These are phyloP conservation scores for Termitomyces sp. DNA, from an alignment of 768 basidiomycete genomes.

Conservation along the genomic window DNA sequence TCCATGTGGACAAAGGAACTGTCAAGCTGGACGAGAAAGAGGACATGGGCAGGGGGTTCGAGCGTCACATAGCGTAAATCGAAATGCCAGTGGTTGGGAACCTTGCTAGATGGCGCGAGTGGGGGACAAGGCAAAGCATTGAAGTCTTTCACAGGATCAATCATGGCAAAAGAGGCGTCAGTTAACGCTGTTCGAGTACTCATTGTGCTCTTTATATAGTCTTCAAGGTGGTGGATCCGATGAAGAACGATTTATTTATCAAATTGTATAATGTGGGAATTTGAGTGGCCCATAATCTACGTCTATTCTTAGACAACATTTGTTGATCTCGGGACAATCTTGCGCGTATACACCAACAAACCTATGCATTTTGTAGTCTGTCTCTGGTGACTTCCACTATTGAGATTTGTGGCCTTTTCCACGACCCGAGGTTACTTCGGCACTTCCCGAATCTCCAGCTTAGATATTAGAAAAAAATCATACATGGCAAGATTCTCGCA, in stretches of 20 bases:
- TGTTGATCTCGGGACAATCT: not conserved
- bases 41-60: slow-evolving; percentile 28
- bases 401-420: not conserved
- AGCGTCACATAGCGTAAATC: slow-evolving; percentile 32
- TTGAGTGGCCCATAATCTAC: too few species aligned
- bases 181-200: not conserved
- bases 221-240: not conserved
- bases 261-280: not conserved
- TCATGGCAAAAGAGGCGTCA: not conserved
- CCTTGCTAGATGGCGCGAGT: slow-evolving; percentile 17
- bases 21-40: slow-evolving; percentile 28
- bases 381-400: not conserved
- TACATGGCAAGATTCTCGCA: not conserved
- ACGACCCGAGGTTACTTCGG: not conserved
- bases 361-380: not conserved
- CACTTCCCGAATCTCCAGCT: not conserved
- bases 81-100: slow-evolving; percentile 32
- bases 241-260: not conserved
- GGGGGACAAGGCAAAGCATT: slow-evolving; percentile 22
- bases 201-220: not conserved
- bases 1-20: slow-evolving; percentile 23
- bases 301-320: too few species aligned
- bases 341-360: not conserved
- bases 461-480: not conserved
- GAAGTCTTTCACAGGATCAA: slow-evolving; percentile 19